A percentile compares a stretch with the other conserved stretches of the same genome.
Evolutionary conservation across 768 basidiomycete species (phyloP).

Genomic region (Lactarius trivialis): DNA sequence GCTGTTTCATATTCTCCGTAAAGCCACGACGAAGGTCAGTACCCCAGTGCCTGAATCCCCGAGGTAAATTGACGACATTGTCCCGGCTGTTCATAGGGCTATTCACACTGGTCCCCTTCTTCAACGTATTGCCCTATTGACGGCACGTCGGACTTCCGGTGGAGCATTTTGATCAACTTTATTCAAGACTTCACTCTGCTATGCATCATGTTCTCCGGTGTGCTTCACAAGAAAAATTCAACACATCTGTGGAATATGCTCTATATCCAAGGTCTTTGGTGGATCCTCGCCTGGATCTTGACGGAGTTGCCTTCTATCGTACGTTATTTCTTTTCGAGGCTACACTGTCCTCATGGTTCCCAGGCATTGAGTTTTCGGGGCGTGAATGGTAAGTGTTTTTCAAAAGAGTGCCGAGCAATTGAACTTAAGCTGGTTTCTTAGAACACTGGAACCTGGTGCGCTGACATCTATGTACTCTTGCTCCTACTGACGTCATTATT

Average conservation of each 20-base stretch:
- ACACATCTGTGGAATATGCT: constrained; percentile 15
- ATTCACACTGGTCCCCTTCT: neutral
- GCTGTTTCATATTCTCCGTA: neutral
- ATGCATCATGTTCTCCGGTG: constrained; percentile 18
- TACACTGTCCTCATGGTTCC: neutral
- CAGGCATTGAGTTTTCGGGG: constrained; percentile 8
- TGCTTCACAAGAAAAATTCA: constrained; percentile 13
- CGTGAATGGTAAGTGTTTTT: constrained; percentile 1
- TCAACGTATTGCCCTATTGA: neutral
- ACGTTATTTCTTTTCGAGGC: neutral
- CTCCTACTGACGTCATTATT: neutral
- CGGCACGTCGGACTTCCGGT: constrained; percentile 5
- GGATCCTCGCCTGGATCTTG: constrained; percentile 6
- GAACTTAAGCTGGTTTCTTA: neutral
- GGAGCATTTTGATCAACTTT: constrained; percentile 14
- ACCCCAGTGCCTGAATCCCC: neutral
- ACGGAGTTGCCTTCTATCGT: constrained; percentile 11
- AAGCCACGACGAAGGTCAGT: constrained; percentile 11
- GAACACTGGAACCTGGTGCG: constrained; percentile 17
- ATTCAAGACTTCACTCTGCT: constrained; percentile 11
- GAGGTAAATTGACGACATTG: neutral
- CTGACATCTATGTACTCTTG: neutral
- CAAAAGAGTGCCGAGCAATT: neutral
- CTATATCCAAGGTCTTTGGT: constrained; percentile 11
- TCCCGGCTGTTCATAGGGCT: neutral